Evolutionary conservation across 1,139 yeast species (phyloP).

Genomic region (Taphrina betulina): DNA sequence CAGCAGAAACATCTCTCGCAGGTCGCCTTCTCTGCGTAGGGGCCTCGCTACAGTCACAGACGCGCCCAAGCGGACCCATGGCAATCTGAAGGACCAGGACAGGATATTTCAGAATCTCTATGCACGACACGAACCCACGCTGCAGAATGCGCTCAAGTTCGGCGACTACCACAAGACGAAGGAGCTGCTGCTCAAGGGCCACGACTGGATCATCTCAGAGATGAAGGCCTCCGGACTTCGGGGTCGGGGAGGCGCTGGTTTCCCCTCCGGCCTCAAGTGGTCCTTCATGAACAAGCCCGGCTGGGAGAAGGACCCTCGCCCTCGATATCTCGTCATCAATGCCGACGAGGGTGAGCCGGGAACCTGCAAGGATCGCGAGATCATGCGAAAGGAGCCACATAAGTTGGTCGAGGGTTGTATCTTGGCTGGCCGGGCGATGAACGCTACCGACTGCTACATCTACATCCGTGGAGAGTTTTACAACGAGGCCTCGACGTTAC

Average conservation of each 20-base stretch:
- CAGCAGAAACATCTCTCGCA: conserved; percentile 4
- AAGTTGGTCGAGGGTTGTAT: conserved; percentile 85
- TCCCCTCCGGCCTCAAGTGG: conserved; percentile 88
- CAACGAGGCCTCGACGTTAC: conserved; percentile 69
- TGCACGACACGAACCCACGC: conserved; percentile 69
- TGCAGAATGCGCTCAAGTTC: conserved; percentile 70
- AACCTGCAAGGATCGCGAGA: conserved; percentile 87
- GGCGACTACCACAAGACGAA: conserved; percentile 92
- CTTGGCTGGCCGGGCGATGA: conserved; percentile 86
- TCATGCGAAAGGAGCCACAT: conserved; percentile 85
- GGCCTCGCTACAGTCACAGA: conserved; percentile 44
- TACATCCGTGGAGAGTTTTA: conserved; percentile 87
- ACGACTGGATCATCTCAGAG: conserved; percentile 63
- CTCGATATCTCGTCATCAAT: conserved; percentile 80
- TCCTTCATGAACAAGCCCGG: conserved; percentile 93
- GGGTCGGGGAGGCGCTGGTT: conserved; percentile 93
- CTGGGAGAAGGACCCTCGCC: conserved; percentile 84
- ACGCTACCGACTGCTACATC: conserved; percentile 87
- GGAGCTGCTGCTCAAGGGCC: conserved; percentile 77
- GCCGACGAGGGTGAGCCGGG: conserved; percentile 96
- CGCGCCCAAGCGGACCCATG: conserved; percentile 52
- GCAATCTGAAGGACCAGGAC: conserved; percentile 76
- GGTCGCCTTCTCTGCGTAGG: conserved; percentile 26
- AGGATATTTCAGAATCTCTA: conserved; percentile 82
- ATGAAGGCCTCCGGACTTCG: conserved; percentile 80